Conservation (phyloP, 2,329 filamentous ascomycete species). For the Fusarium heterosporum region DNA sequence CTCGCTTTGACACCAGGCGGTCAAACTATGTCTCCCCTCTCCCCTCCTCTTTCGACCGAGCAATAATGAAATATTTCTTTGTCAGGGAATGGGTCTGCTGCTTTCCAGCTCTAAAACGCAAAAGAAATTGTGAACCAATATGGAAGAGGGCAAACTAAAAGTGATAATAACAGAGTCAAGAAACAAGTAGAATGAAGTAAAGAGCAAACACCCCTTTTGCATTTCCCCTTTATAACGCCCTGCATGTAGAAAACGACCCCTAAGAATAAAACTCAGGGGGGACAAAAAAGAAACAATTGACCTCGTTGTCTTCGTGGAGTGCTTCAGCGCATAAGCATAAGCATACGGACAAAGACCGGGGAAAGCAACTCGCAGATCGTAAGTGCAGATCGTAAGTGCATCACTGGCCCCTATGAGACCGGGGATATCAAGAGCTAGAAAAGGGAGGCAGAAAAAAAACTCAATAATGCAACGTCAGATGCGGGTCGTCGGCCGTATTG, state of each 20-base stretch:
- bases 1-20: constrained; percentile 1
- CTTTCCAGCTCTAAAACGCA: constrained; percentile 49
- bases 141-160: constrained; percentile 37
- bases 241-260: constrained; percentile 49
- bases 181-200: constrained; percentile 40
- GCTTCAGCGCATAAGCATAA: constrained; percentile 36
- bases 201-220: constrained; percentile 40
- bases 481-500: constrained; percentile 35
- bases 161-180: constrained; percentile 41
- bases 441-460: constrained; percentile 32
- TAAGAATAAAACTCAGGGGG: constrained; percentile 27
- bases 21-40: neutral
- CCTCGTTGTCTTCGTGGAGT: constrained; percentile 37
- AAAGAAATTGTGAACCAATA: constrained; percentile 39
- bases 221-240: constrained; percentile 51
- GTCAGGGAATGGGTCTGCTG: constrained; percentile 47
- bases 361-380: constrained; percentile 58
- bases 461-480: constrained; percentile 40
- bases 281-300: constrained; percentile 38
- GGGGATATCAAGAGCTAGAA: constrained; percentile 54
- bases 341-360: constrained; percentile 36
- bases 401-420: constrained; percentile 49
- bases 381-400: constrained; percentile 63
- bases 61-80: constrained; percentile 44
- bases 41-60: constrained; percentile 3